Percentiles rank a stretch among this genome's conserved stretches.
Conservation (phyloP, 169 alveolate genomes). For the Hepatocystis sp. region DNA sequence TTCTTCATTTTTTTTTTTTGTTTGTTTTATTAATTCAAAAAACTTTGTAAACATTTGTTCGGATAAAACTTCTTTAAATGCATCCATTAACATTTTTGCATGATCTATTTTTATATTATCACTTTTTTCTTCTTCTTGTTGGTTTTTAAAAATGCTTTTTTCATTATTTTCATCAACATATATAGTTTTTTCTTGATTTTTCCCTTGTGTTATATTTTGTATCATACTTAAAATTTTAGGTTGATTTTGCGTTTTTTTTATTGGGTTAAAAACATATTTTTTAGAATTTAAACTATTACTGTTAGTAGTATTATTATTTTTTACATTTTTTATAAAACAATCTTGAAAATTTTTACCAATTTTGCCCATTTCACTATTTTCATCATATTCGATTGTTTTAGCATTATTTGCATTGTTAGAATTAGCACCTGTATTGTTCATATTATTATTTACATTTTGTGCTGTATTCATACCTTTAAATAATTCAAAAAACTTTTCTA, state of each 20-base stretch:
- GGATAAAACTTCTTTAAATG: slow-evolving; percentile 37
- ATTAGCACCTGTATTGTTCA: background rate
- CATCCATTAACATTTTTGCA: slow-evolving; percentile 35
- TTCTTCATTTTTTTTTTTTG: slow-evolving; percentile 33
- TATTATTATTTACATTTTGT: no score
- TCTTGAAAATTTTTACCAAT: slow-evolving; percentile 75
- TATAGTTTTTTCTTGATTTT: slow-evolving; percentile 37
- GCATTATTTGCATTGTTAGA: background rate
- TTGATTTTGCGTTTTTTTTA: slow-evolving; percentile 57
- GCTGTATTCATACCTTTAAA: slow-evolving; percentile 40
- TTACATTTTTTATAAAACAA: slow-evolving; percentile 30
- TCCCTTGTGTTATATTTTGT: slow-evolving; percentile 72
- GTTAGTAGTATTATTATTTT: slow-evolving; percentile 21
- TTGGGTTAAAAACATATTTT: slow-evolving; percentile 54
- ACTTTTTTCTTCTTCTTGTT: background rate
- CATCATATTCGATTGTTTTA: background rate
- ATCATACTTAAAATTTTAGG: slow-evolving; percentile 72
- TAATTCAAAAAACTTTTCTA: slow-evolving; percentile 69
- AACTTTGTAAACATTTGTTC: slow-evolving; percentile 29
- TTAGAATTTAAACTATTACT: no score
- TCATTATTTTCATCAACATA: slow-evolving; percentile 21
- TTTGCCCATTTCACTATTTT: background rate
- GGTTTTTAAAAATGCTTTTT: background rate
- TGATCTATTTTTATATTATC: slow-evolving; percentile 13
- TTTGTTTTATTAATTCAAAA: slow-evolving; percentile 35